Conservation (phyloP, 78 protist species). For the Chrysochromulina tobinii region DNA sequence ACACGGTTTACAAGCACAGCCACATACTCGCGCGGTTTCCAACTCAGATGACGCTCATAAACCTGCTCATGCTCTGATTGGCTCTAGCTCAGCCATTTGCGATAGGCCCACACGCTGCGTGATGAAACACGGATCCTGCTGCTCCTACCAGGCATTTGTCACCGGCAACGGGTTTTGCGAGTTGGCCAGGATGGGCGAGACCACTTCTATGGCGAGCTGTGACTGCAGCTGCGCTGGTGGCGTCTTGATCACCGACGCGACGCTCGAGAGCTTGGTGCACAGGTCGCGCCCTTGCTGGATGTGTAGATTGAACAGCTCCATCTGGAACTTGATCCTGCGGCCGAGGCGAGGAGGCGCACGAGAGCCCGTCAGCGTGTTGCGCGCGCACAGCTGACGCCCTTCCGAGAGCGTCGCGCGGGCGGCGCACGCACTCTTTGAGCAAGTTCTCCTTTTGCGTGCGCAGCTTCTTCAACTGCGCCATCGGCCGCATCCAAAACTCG, state of each 20-base stretch:
- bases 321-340: not conserved
- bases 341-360: not conserved
- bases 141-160: not conserved
- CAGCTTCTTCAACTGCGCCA: not conserved
- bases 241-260: not conserved
- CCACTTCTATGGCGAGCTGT: not conserved
- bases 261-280: not conserved
- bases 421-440: not conserved
- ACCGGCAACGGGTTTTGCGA: not conserved
- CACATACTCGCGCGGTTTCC: no score
- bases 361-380: not conserved
- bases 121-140: no score
- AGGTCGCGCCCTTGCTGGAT: not conserved
- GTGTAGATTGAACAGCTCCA: conserved; percentile 14
- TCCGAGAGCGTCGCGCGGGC: no score
- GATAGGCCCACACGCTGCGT: no score
- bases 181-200: not conserved
- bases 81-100: no score
- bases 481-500: not conserved
- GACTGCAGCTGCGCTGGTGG: not conserved
- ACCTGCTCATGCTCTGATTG: no score
- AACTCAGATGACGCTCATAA: no score
- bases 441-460: not conserved
- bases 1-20: no score
- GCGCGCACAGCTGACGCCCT: not conserved